Evolutionary conservation across 805 yeast genomes (phyloP), one percentile per base, ranked within the genome.

Genomic region (Candida parachauliodes): DNA sequence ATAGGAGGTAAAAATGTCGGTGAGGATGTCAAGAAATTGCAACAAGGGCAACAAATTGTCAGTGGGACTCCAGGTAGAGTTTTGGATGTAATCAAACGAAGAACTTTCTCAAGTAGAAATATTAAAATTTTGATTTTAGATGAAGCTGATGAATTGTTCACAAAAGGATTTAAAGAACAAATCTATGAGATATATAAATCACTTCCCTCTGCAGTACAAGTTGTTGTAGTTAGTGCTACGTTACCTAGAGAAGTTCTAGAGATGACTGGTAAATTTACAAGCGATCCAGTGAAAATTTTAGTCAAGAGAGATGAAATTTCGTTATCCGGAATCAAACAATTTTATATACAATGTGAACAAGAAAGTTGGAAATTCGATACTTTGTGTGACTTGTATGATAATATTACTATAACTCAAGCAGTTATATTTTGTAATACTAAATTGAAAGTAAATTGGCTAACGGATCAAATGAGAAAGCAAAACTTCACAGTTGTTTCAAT

Each of bases 1-100:
- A 88, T 91, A 47, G 98, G 98, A 46, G 98, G 98, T 46, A 87
- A 87, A 45, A 78, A 80, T 45, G 82, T 85, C 42, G 81, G 81
- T 32, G 88, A 82, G 39, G 98, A 91, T 60, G 71, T 83, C 42
- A 82, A 84, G 57, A 77, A 79, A 40, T 70, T 88, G 48, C 71
- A 72, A 41, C 81, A 75, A 49, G 95, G 96, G 45, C 88, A 82
- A 54, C 96, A 93, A 54, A 81, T 93, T 28, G 86, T 93, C 28
- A 89, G 93, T 59, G 98, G 98, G 36, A 93, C 98, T 9, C 98
- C 98, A 23, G 98, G 98, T 40, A 77, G 98, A 57, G 96, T 91
- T 27, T 63, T 76, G 44, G 98, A 93, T 66, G 79, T 93, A 83
- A 79, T 93, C 46, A 85, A 85, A 57, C 78, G 96, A 62, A 79